Conservation (phyloP, 164 flowering plant species). For the Saururus chinensis region DNA sequence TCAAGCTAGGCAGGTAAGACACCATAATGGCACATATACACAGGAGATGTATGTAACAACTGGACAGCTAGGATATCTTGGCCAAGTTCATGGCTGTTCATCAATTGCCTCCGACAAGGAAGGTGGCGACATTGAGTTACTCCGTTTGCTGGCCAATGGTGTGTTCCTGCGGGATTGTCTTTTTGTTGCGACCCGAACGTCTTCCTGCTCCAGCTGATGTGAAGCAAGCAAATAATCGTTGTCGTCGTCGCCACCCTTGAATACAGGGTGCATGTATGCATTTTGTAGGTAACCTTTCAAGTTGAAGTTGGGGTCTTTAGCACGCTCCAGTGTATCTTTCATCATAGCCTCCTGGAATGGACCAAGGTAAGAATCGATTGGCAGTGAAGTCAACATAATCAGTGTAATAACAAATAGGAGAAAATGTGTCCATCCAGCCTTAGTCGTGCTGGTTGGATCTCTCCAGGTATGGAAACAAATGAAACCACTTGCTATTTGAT, state of each 20-base stretch:
- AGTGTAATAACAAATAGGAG: too few relatives aligned
- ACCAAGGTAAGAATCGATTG: not conserved
- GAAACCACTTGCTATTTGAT: too few relatives aligned
- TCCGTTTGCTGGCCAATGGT: constrained; percentile 60
- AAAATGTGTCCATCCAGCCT: too few relatives aligned
- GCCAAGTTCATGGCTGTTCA: constrained; percentile 19
- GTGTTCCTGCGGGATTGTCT: constrained; percentile 82
- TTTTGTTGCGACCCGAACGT: constrained; percentile 64
- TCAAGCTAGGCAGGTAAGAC: too few relatives aligned
- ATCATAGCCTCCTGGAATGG: constrained; percentile 62
- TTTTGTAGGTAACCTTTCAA: constrained; percentile 52
- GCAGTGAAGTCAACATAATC: not conserved
- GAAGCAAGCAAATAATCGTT: constrained; percentile 14
- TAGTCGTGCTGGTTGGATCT: too few relatives aligned
- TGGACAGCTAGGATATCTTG: not conserved
- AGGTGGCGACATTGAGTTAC: constrained; percentile 53
- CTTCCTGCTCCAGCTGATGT: constrained; percentile 36
- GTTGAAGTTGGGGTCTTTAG: constrained; percentile 52
- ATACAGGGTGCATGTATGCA: constrained; percentile 74
- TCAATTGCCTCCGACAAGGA: constrained; percentile 25
- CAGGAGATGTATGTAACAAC: not conserved
- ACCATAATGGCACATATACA: not conserved
- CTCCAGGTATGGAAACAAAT: too few relatives aligned
- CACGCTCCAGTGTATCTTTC: constrained; percentile 68
- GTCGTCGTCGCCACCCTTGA: constrained; percentile 43